Base-by-base conservation (phyloP, 352 stramenopile species). In the Globisporangium lucens region DNA sequence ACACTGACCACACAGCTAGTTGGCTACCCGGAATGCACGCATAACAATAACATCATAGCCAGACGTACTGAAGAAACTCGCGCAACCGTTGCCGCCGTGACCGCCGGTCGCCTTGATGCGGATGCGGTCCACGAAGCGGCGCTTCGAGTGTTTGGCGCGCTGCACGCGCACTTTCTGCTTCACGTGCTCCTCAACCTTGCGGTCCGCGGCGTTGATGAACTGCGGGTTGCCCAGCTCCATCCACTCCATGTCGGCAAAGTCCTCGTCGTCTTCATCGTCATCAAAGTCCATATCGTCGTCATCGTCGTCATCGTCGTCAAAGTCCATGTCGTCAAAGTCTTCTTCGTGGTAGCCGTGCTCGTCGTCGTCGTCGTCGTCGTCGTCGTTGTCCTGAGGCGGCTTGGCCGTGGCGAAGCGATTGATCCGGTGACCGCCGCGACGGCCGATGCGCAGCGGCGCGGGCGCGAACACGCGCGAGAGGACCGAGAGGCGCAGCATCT, bases 121-220 rank as follows among this genome's bases (percentile, higher is more conserved):
- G 65, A 97, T 94, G 72, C 88, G 85, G 74, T 97, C 90, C 41
- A 97, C 87, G 63, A 97, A 97, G 69, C 91, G 90, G 15, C 87
- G 85, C 82, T 95, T 96, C 36, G 85, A 90, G 75, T 94, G 88
- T 74, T 94, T 86, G 61, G 85, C 84, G 57, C 87, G 87, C 41
- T 83, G 85, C 59, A 95, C 73, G 61, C 85, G 81, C 57, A 95
- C 87, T 64, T 95, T 95, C 70, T 91, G 82, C 81, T 95, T 95
- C 24, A 95, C 83, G 55, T 93, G 83, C 68, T 95, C 85, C 67
- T 93, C 83, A 10, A 91, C 69, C 43, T 83, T 81, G 59, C 76
- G 81, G 43, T 71, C 71, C 12, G 68, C 71, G 2, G 66, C 56
- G 53, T 71, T 70, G 30, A 75, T 63, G 7, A 68, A 47, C 36